These are phyloP conservation scores for Pyricularia pennisetigena DNA, from an alignment of 2,329 filamentous ascomycete species.

Conservation along the genomic window DNA sequence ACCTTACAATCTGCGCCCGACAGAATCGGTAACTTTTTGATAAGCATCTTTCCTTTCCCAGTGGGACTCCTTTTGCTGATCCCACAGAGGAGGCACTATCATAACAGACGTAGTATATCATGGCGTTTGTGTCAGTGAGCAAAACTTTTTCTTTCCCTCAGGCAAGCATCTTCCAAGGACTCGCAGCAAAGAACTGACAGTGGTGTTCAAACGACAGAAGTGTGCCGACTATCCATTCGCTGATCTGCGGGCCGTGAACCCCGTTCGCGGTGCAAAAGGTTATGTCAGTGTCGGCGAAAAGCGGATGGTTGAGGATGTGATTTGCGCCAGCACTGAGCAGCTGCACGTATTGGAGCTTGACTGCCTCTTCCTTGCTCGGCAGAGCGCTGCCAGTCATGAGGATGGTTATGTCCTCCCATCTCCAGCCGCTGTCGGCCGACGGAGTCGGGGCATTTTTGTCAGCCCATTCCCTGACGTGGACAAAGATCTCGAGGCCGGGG, in stretches of 20 bases:
- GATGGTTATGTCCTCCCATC: slow-evolving; percentile 38
- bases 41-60: slow-evolving; percentile 6
- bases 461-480: slow-evolving; percentile 18
- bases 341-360: slow-evolving; percentile 41
- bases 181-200: slow-evolving; percentile 1
- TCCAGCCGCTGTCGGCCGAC: slow-evolving; percentile 17
- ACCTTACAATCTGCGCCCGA: slow-evolving; percentile 23
- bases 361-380: slow-evolving; percentile 30
- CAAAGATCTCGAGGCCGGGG: slow-evolving; percentile 31
- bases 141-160: background rate
- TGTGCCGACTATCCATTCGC: slow-evolving; percentile 20
- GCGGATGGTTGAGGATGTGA: slow-evolving; percentile 30
- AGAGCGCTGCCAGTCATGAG: slow-evolving; percentile 19
- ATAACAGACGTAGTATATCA: slow-evolving; percentile 22
- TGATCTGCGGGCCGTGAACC: slow-evolving; percentile 35
- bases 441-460: slow-evolving; percentile 17
- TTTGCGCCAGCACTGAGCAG: slow-evolving; percentile 45
- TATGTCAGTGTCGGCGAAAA: slow-evolving; percentile 40
- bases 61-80: slow-evolving; percentile 10
- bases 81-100: slow-evolving; percentile 21
- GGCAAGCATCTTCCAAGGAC: background rate
- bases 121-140: background rate
- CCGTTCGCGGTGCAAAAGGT: slow-evolving; percentile 46
- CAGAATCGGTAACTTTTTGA: slow-evolving; percentile 17
- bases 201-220: slow-evolving; percentile 17